Evolutionary conservation across 225 moss, liverwort and hornwort genomes (phyloP).

Genomic region (Sphagnum tenellum): DNA sequence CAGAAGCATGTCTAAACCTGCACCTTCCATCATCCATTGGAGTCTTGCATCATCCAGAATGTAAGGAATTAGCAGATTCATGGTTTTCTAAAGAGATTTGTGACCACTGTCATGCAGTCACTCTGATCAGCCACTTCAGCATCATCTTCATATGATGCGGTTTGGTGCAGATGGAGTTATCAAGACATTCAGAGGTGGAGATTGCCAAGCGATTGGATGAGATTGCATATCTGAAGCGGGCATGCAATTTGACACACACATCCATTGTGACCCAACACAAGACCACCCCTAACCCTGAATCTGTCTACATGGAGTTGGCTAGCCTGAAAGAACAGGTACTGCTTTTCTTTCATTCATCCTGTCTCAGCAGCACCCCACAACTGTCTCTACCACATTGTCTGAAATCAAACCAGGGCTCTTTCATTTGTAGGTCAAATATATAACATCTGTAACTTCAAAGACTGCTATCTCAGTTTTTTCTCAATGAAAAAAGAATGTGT

Average conservation of each 20-base stretch:
- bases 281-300: constrained; percentile 36
- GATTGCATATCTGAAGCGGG: constrained; percentile 39
- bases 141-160: too few relatives aligned
- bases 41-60: too few relatives aligned
- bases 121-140: too few relatives aligned
- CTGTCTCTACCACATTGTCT: neutral
- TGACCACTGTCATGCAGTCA: too few relatives aligned
- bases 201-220: constrained; percentile 61
- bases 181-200: constrained; percentile 57
- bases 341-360: neutral
- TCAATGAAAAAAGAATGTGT: too few relatives aligned
- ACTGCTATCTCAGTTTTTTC: too few relatives aligned
- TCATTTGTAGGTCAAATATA: too few relatives aligned
- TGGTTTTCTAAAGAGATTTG: too few relatives aligned
- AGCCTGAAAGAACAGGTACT: constrained; percentile 49
- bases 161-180: constrained; percentile 36
- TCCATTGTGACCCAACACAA: constrained; percentile 34
- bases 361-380: neutral
- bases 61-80: too few relatives aligned
- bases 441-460: too few relatives aligned
- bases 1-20: too few relatives aligned
- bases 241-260: constrained; percentile 45
- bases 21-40: too few relatives aligned
- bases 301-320: constrained; percentile 24
- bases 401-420: neutral